Evolutionary conservation across 306 rosid genomes (phyloP), one percentile per base, ranked within the genome.

Genomic region (Cicer arietinum): DNA sequence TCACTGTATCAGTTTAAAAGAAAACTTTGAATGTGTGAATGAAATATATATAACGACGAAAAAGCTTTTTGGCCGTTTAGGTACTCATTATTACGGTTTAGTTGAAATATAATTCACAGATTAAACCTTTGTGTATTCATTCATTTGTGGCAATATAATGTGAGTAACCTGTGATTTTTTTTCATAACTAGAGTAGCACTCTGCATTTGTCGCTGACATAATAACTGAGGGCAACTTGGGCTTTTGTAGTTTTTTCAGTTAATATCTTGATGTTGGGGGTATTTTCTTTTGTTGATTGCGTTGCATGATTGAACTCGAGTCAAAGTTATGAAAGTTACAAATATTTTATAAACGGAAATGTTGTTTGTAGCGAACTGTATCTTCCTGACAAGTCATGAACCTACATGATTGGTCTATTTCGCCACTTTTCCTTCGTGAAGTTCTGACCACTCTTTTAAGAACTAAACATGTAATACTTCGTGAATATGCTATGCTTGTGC

Each of bases 1-100:
- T 94, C 79, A 91, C 94, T 4, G 87, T 92, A 37, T 81, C 89
- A 0, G 97, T 94, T 66, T 94, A 78, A 86, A 77, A 67, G 69
- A 56, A 57, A 81, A 78, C 68, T 53, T 74, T 74, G 67, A 69
- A 22, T 73, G 79, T 61, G 10, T 54, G 79, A 80, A 20, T 78
- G 67, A 75, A 62, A 73, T 76, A 89, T 85, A 86, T 87, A 89
- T 82, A 79, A 79, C 57, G 35, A 22, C 37, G 76, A 58, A 13
- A 56, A 16, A 74, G 66, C 35, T 61, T 79, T 79, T 81, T 83
- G 87, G 79, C 37, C 71, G 50, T 51, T 59, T 64, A 67, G 69
- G 71, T 45, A 80, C 59, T 65, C 47, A 66, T 77, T 69, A 43
- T 68, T 67, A 18, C 73, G 67, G 62, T 71, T 61, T 70, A 80